These are phyloP conservation scores for Cytospora piceicola DNA, from an alignment of 2,329 filamentous ascomycete genomes.

Conservation along the genomic window DNA sequence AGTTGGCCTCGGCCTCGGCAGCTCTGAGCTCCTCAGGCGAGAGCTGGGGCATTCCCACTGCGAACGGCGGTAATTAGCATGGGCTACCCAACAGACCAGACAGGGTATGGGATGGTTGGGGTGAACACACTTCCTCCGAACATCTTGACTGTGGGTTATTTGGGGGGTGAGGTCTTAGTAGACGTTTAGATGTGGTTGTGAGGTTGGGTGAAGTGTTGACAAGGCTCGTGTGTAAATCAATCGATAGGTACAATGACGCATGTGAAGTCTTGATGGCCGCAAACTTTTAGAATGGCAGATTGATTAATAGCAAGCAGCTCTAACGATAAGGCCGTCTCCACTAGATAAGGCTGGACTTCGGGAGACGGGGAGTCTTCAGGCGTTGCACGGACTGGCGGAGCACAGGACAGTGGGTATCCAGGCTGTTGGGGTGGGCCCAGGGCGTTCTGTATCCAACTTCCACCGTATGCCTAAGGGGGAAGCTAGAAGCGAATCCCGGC, in stretches of 20 bases:
- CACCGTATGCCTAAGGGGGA: not conserved
- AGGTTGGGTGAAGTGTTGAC: slow-evolving; percentile 2
- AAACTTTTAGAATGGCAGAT: slow-evolving; percentile 20
- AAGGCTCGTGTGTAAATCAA: not conserved
- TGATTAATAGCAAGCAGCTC: slow-evolving; percentile 7
- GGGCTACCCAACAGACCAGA: not conserved
- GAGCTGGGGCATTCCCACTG: slow-evolving; percentile 71
- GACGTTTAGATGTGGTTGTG: not conserved
- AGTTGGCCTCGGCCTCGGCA: slow-evolving; percentile 69
- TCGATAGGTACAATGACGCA: slow-evolving; percentile 26
- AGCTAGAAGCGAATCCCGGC: not conserved
- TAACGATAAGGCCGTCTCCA: slow-evolving; percentile 10
- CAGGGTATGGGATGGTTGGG: slow-evolving; percentile 1
- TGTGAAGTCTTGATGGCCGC: slow-evolving; percentile 22
- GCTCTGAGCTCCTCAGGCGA: slow-evolving; percentile 71
- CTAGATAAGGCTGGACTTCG: not conserved
- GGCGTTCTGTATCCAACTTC: too few species aligned
- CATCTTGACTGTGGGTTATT: slow-evolving; percentile 49
- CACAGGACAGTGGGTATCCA: slow-evolving; percentile 1
- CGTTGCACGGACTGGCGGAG: not conserved
- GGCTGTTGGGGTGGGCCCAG: not conserved
- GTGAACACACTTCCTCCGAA: slow-evolving; percentile 62
- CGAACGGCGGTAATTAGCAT: slow-evolving; percentile 17
- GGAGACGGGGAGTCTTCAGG: not conserved
- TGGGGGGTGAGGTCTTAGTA: slow-evolving; percentile 2